Evolutionary conservation across 257 asterid species (phyloP).

Genomic region (Penstemon barbatus): DNA sequence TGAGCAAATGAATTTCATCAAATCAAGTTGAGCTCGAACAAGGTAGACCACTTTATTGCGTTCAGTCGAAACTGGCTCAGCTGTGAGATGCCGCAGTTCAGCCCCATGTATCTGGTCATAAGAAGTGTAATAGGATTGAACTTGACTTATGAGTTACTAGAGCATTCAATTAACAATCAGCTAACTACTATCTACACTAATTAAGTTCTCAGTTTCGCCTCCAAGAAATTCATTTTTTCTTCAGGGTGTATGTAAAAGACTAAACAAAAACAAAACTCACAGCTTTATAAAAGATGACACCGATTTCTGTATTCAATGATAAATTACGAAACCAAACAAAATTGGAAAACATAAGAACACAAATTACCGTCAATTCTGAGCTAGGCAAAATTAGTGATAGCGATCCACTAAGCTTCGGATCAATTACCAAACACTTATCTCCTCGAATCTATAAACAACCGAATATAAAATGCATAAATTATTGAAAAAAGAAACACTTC

Average conservation of each 20-base stretch:
- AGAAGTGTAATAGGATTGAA: conserved; percentile 11
- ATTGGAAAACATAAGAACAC: conserved; percentile 4
- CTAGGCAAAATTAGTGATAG: conserved; percentile 79
- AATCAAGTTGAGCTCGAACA: conserved; percentile 71
- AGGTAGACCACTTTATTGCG: conserved; percentile 83
- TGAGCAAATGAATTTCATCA: conserved; percentile 77
- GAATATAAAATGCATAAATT: neutral
- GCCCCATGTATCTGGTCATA: conserved; percentile 81
- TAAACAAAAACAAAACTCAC: neutral
- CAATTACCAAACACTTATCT: conserved; percentile 88
- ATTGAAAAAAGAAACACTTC: conserved; percentile 1
- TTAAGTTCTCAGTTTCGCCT: neutral
- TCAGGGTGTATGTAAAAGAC: neutral
- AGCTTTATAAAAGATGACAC: too few relatives aligned
- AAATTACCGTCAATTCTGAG: conserved; percentile 76
- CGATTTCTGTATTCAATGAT: neutral
- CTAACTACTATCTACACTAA: neutral
- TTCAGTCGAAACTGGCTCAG: conserved; percentile 84
- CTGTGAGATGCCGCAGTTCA: conserved; percentile 80
- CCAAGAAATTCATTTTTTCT: neutral
- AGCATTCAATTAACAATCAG: neutral
- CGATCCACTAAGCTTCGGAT: conserved; percentile 93
- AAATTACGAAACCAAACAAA: conserved; percentile 5
- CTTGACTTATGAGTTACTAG: neutral
- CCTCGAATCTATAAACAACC: conserved; percentile 68